Percentiles rank a stretch among this genome's conserved stretches.
These are phyloP conservation scores for Wickerhamomyces strasburgensis DNA, from an alignment of 805 yeast species.

Conservation along the genomic window DNA sequence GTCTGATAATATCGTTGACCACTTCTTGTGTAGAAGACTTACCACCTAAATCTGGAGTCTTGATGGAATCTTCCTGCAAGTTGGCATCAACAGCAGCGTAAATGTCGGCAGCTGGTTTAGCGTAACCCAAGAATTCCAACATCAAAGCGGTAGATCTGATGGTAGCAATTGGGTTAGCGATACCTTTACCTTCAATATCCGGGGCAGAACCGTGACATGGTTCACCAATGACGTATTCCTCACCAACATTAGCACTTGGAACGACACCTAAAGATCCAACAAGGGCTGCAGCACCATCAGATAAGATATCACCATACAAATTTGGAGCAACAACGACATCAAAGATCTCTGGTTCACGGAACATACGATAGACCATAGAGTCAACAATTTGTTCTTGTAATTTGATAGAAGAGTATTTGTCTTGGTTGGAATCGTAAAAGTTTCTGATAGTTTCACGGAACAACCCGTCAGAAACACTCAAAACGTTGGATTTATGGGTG, in stretches of 20 bases:
- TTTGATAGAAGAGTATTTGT: conserved; percentile 52
- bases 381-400: conserved; percentile 96
- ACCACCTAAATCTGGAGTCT: conserved; percentile 97
- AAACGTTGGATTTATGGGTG: conserved; percentile 94
- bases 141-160: conserved; percentile 95
- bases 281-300: conserved; percentile 97
- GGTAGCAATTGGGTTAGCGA: conserved; percentile 95
- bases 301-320: conserved; percentile 93
- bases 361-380: conserved; percentile 98
- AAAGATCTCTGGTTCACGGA: conserved; percentile 95
- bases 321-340: conserved; percentile 99
- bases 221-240: conserved; percentile 93
- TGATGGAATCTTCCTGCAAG: conserved; percentile 65
- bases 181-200: conserved; percentile 93
- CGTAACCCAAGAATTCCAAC: conserved; percentile 94
- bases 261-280: conserved; percentile 98
- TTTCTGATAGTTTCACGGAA: conserved; percentile 77
- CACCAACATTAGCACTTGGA: conserved; percentile 98
- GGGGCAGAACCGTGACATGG: conserved; percentile 99
- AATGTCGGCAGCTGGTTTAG: conserved; percentile 85
- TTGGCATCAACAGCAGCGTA: conserved; percentile 94
- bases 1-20: conserved; percentile 65
- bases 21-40: conserved; percentile 82
- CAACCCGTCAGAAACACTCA: conserved; percentile 88
- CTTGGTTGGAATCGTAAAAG: conserved; percentile 45